Base-by-base conservation (phyloP, 768 basidiomycete species). In the Hemileccinum impolitum region DNA sequence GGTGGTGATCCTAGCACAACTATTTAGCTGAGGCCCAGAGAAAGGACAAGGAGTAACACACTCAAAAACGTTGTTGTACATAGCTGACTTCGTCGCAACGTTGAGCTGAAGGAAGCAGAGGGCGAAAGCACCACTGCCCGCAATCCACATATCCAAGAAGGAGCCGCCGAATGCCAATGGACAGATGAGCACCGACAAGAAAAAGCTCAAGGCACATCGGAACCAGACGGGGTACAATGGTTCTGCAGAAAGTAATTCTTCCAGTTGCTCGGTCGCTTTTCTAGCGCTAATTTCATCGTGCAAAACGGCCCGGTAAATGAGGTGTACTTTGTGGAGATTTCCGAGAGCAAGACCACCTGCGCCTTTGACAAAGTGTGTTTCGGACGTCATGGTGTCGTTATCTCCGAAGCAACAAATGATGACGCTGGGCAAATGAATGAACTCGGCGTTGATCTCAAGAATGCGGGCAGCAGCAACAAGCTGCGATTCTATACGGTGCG, bases 21-120 rank as follows among this genome's bases (percentile, higher is more conserved):
- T 19, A 15, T 54, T 62, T 25, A 66, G 43, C 38, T 50, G 30
- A 21, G 26, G 13, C 10, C 25, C 13, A 6, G 19, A 39, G 30
- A 23, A 25, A 45, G 4, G 31, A 49, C 19, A 28, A 34, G 45
- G 47, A 26, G 21, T 30, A 46, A 36, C 41, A 66, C 61, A 93
- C 93, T 95, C 93, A 55, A 93, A 94, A 44, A 94, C 90, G 59
- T 91, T 93, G 40, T 90, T 87, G 63, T 92, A 93, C 62, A 93
- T 74, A 0, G 84, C 74, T 60, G 84, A 90, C 67, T 85, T 87
- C 36, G 78, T 72, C 14, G 87, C 90, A 14, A 90, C 81, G 44
- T 73, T 75, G 26, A 90, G 79, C 57, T 92, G 89, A 52, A 94
- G 74, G 59, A 79, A 75, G 40, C 79, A 78, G 41, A 94, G 70